A percentile compares a stretch with the other conserved stretches of the same genome.
These are phyloP conservation scores for Talaromyces funiculosus DNA, from an alignment of 2,329 filamentous ascomycete genomes.

Conservation along the genomic window DNA sequence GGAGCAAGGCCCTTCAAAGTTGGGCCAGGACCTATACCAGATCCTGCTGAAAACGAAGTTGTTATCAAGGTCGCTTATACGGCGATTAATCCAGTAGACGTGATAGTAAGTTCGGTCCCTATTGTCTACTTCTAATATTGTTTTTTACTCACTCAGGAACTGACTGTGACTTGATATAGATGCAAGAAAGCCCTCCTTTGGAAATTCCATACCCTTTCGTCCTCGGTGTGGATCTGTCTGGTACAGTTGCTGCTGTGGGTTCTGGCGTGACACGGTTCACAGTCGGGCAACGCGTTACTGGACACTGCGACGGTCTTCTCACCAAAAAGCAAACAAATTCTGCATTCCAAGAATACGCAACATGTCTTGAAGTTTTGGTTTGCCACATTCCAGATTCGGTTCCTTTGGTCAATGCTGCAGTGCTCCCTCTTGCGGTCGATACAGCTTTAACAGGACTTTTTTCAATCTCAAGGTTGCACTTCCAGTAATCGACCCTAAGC, in stretches of 20 bases:
- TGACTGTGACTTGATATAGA: neutral
- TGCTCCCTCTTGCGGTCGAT: constrained; percentile 35
- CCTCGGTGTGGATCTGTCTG: constrained; percentile 40
- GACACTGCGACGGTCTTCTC: constrained; percentile 4
- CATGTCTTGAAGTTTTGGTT: constrained; percentile 3
- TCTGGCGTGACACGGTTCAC: constrained; percentile 38
- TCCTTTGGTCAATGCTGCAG: constrained; percentile 36
- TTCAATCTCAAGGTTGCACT: constrained; percentile 28
- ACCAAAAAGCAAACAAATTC: neutral
- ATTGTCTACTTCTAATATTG: neutral
- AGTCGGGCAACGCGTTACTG: constrained; percentile 41
- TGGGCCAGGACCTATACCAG: constrained; percentile 4
- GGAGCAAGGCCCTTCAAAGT: constrained; percentile 8
- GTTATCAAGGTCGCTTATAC: constrained; percentile 14
- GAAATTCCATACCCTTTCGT: constrained; percentile 28
- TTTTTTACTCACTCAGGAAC: neutral
- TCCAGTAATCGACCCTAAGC: constrained; percentile 19
- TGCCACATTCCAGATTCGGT: constrained; percentile 24
- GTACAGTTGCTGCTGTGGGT: constrained; percentile 43
- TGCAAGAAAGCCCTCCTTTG: neutral
- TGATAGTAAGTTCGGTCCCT: neutral
- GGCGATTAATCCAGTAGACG: constrained; percentile 15
- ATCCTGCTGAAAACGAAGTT: constrained; percentile 11
- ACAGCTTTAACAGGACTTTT: constrained; percentile 23
- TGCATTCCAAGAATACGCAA: constrained; percentile 3